Evolutionary conservation across 768 basidiomycete species (phyloP), one percentile per base, ranked within the genome.

Genomic region (Scleroderma bovista): DNA sequence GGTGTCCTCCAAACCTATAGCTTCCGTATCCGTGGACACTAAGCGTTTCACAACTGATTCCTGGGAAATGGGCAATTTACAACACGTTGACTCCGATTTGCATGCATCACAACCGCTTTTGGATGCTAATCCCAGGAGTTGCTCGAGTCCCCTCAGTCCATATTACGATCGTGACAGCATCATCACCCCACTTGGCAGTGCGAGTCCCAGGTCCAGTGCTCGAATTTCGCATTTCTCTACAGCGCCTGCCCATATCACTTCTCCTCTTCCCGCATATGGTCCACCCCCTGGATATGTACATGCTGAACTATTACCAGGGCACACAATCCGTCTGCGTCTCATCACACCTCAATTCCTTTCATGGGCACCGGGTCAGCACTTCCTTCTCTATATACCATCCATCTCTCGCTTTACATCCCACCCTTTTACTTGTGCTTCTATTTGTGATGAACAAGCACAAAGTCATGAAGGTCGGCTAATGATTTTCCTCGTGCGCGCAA

Each of bases 321-420:
- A 76, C 3, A 86, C 83, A 5, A 66, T 90, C 16, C 81, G 88
- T 38, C 62, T 90, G n/a, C 80, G 82, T 1, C 67, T 88, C 36
- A 69, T 80, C 48, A 72, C 83, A 0, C 75, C 81, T 0, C 74
- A 76, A 2, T 75, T 73, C 44, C 61, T 85, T 44, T 63, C 72
- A 0, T 90, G 88, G 88, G 75, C 80, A 1, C 81, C 88, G 2
- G 88, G 88, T n/a, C 88, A 90, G 63, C 84, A 87, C 63, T 80
- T 89, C 57, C 72, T 85, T 20, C 71, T 91, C 52, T 78, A 72
- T 46, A 72, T 88, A 17, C 87, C 88, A 0, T 74, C 75, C 26
- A 69, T 91, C 23, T 81, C 82, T 3, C 70, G 67, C 31, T 71
- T 83, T 58, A 75, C 78, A 22, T 75, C 78, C 3, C 88, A 90